phyloP scores from a whole-genome alignment of 768 basidiomycete species.

The Pleurotus citrinopileatus region DNA sequence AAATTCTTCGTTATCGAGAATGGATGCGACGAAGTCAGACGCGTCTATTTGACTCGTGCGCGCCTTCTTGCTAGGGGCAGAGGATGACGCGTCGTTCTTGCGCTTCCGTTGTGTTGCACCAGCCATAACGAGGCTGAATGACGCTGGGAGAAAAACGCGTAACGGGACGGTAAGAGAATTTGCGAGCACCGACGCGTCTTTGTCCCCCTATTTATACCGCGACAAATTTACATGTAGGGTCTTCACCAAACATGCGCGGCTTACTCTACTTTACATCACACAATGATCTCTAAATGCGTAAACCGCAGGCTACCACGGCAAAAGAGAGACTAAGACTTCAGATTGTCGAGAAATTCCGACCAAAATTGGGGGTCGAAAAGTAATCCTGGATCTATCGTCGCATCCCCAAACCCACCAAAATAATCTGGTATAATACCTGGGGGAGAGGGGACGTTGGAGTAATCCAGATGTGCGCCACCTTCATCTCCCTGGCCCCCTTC shows the following conservation, averaged over 20 bases:
- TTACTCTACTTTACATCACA: too few species aligned
- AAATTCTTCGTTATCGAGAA: constrained; percentile 36
- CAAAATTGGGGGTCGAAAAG: constrained; percentile 6
- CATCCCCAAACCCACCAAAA: neutral
- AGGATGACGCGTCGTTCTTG: constrained; percentile 5
- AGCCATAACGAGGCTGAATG: neutral
- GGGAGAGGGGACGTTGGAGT: neutral
- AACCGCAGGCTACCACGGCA: too few species aligned
- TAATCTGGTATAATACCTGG: neutral
- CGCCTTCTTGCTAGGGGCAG: neutral
- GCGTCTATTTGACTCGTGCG: constrained; percentile 12
- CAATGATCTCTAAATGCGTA: too few species aligned
- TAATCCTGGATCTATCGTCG: neutral
- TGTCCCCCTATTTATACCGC: too few species aligned
- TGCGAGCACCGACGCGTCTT: too few species aligned
- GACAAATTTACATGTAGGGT: too few species aligned
- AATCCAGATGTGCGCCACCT: too few species aligned
- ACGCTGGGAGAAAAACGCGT: neutral
- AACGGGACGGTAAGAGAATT: neutral
- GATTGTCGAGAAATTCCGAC: neutral
- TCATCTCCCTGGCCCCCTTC: neutral
- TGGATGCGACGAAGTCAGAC: constrained; percentile 23
- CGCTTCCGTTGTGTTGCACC: neutral
- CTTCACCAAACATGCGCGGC: too few species aligned
- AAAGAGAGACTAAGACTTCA: neutral